These are phyloP conservation scores for Teunomyces kruisii DNA, from an alignment of 805 yeast species.

Conservation along the genomic window DNA sequence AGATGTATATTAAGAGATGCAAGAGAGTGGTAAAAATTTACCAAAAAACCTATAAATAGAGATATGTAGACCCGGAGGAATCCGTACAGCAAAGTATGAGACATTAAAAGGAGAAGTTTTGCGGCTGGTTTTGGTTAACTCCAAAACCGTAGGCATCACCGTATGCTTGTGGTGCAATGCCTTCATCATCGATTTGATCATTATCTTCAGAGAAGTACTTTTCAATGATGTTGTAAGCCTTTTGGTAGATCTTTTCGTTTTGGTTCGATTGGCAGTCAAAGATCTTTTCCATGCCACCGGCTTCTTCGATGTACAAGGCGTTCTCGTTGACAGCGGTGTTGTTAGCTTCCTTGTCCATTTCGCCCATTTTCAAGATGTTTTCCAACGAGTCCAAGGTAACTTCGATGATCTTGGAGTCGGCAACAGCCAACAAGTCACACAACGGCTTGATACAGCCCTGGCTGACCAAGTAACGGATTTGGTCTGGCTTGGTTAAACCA, in stretches of 20 bases:
- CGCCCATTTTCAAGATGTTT: constrained; percentile 92
- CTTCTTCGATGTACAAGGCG: constrained; percentile 92
- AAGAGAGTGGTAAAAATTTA: constrained; percentile 7
- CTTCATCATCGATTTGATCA: constrained; percentile 63
- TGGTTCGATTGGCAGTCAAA: constrained; percentile 88
- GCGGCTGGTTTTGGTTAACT: constrained; percentile 58
- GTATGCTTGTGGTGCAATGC: constrained; percentile 70
- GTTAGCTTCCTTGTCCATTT: constrained; percentile 78
- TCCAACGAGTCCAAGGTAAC: constrained; percentile 94
- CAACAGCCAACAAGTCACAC: constrained; percentile 85
- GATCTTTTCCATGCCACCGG: constrained; percentile 97
- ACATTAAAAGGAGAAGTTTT: constrained; percentile 42
- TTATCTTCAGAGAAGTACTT: constrained; percentile 84
- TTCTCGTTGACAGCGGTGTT: constrained; percentile 75
- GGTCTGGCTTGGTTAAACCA: constrained; percentile 88
- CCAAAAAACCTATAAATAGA: constrained; percentile 4
- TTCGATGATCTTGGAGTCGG: constrained; percentile 89
- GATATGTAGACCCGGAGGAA: constrained; percentile 1
- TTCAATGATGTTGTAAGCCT: constrained; percentile 87
- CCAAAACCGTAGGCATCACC: constrained; percentile 92
- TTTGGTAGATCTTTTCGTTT: constrained; percentile 88
- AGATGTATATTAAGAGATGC: constrained; percentile 9
- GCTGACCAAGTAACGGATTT: constrained; percentile 84
- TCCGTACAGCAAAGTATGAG: not conserved
- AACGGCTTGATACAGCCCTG: constrained; percentile 98